Percentiles rank a stretch among this genome's conserved stretches.
Evolutionary conservation across 805 yeast genomes (phyloP).

Genomic region (Monosporozyma servazzii): DNA sequence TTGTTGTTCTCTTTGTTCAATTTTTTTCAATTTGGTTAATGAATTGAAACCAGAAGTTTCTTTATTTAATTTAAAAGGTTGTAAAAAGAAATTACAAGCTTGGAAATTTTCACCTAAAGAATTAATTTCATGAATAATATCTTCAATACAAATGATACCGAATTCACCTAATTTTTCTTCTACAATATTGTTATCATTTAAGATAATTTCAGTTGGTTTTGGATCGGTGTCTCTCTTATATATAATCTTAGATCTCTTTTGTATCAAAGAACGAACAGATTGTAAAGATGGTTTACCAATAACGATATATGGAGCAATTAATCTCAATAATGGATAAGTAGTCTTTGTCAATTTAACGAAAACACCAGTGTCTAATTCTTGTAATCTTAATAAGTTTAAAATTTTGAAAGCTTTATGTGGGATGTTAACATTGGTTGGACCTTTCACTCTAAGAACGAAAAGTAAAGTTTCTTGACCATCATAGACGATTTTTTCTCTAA

Average conservation of each 20-base stretch:
- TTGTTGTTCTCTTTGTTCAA: conserved; percentile 46
- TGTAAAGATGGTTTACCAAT: conserved; percentile 67
- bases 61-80: conserved; percentile 59
- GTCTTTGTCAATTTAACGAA: conserved; percentile 54
- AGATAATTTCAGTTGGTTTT: conserved; percentile 35
- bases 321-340: conserved; percentile 54
- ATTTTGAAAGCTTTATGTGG: conserved; percentile 57
- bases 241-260: conserved; percentile 61
- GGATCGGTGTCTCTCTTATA: conserved; percentile 24
- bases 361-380: conserved; percentile 55
- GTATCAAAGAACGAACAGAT: conserved; percentile 63
- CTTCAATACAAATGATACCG: conserved; percentile 74
- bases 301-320: conserved; percentile 64
- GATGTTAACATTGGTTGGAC: conserved; percentile 54
- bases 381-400: conserved; percentile 51
- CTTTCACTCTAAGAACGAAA: conserved; percentile 59
- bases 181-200: conserved; percentile 66
- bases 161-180: conserved; percentile 63
- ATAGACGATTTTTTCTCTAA: conserved; percentile 29
- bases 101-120: conserved; percentile 58
- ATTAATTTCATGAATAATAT: conserved; percentile 61
- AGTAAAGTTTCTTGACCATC: conserved; percentile 42
- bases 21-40: conserved; percentile 54
- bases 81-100: conserved; percentile 48
- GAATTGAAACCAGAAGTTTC: conserved; percentile 74